Evolutionary conservation across 2,329 filamentous ascomycete genomes (phyloP), one percentile per base, ranked within the genome.

Genomic region (Sarocladiaceae sp.): DNA sequence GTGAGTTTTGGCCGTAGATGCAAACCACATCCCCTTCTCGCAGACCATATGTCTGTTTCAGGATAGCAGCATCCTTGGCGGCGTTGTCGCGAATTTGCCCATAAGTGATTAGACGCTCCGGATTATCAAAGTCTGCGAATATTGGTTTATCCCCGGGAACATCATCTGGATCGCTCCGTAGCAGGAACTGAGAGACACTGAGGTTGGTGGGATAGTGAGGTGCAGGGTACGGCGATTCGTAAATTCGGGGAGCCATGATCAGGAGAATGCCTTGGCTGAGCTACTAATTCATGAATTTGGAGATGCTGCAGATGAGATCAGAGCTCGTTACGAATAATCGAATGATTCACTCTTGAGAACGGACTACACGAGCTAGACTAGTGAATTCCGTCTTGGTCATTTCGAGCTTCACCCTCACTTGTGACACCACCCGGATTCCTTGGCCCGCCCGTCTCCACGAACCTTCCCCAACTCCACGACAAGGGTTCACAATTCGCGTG

Each of bases 181-280:
- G 44, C 12, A 63, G 50, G 28, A 63, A 62, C 31, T 64, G 58
- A 1, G 60, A 59, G 5, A 63, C 29, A 18, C 61, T 62, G 5
- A 55, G 37, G 18, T 60, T 36, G 8, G 40, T 56, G 4, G 62
- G 60, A 29, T 60, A 55, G 46, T 53, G 3, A 13, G 55, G 51
- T 40, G 51, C 46, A 23, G 56, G 57, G 33, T 60, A 60, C 10
- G 57, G 56, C 3, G 55, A 59, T 17, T 51, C 15, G 53, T 57
- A 55, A 48, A 56, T 46, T 29, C 40, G 44, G 18, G 31, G 7
- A 3, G 47, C 47, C 29, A 26, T 26, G 5, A 26, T 50, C 8
- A 6, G 17, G 28, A 28, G 6, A 31, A 28, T 47, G 10, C n/a
- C 15, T 39, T 17, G 36, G 28, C 15, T 15, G 28, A 31, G 15